Conservation (phyloP, 805 yeast genomes). For the Ogataea siamensis region DNA sequence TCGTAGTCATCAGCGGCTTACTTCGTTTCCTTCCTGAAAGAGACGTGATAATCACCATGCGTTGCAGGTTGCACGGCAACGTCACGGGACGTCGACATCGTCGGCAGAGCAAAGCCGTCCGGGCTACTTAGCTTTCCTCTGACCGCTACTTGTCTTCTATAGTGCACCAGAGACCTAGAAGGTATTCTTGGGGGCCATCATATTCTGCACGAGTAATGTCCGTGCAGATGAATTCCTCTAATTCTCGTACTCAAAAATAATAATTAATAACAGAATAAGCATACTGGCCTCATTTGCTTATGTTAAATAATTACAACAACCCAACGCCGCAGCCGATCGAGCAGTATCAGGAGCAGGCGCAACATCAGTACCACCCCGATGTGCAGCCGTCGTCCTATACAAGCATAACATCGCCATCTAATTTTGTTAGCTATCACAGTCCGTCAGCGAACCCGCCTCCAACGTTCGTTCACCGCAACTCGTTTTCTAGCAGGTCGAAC, state of each 20-base stretch:
- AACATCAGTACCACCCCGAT: slow-evolving; percentile 15
- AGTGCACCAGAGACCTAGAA: too few species aligned
- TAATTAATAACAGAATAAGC: slow-evolving; percentile 11
- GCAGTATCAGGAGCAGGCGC: slow-evolving; percentile 17
- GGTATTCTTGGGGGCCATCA: neutral
- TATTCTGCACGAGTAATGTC: neutral
- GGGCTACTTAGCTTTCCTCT: too few species aligned
- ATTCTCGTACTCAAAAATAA: slow-evolving; percentile 4
- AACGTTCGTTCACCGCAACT: slow-evolving; percentile 25
- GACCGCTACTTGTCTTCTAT: too few species aligned
- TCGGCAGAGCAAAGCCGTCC: too few species aligned
- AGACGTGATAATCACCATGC: too few species aligned
- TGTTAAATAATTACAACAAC: slow-evolving; percentile 19
- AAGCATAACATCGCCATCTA: slow-evolving; percentile 31
- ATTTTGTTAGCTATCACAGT: slow-evolving; percentile 32
- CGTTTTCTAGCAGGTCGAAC: slow-evolving; percentile 28
- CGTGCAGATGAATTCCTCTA: neutral
- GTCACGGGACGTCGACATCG: too few species aligned
- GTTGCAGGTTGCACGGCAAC: too few species aligned
- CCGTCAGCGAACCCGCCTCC: slow-evolving; percentile 34
- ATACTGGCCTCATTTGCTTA: slow-evolving; percentile 6
- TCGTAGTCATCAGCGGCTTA: too few species aligned
- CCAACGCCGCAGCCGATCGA: slow-evolving; percentile 19
- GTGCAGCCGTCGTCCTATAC: slow-evolving; percentile 26
- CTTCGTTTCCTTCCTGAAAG: too few species aligned